Evolutionary conservation across 352 stramenopile species (phyloP), one percentile per base, ranked within the genome.

Genomic region (Aphanomyces cochlioides): DNA sequence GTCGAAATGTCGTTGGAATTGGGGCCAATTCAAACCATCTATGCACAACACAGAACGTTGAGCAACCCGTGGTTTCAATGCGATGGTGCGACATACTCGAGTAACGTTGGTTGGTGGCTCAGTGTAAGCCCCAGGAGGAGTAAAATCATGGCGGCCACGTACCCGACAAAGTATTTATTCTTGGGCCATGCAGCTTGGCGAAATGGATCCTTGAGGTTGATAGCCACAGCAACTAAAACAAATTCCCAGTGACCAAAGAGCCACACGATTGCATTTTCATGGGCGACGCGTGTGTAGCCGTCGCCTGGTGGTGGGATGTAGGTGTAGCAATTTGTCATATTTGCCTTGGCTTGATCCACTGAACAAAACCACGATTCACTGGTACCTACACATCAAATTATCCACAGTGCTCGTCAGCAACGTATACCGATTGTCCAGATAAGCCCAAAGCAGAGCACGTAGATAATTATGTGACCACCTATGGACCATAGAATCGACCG

Each of bases 221-320:
- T 86, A 10, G 80, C 82, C 0, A 79, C 75, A 1, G 80, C 80
- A 17, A 90, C 78, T 5, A 75, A 75, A 40, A 84, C 74, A 66
- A 86, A 90, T 15, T 75, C 72, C 72, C 87, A 41, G 64, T 88
- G 82, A 7, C 76, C 77, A 61, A 84, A 90, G 41, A 90, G 73
- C 80, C 79, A 88, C 28, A 82, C 76, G n/a, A 59, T 75, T 12
- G 82, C 75, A 71, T 81, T 78, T 64, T 88, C 82, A 64, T 79
- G 79, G 19, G 75, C 80, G 79, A 76, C 59, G 78, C 73, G 56
- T 77, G 77, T 43, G 70, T 79, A 83, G 47, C 83, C 65, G 7
- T 64, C 54, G 65, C 77, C 83, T 48, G 75, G 75, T 4, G 59
- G 21, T 15, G 60, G 38, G 1, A 72, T 56, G 2, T 43, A 73